Evolutionary conservation across 768 basidiomycete species (phyloP), one percentile per base, ranked within the genome.

Genomic region (Gloeopeniophorella convolvens): DNA sequence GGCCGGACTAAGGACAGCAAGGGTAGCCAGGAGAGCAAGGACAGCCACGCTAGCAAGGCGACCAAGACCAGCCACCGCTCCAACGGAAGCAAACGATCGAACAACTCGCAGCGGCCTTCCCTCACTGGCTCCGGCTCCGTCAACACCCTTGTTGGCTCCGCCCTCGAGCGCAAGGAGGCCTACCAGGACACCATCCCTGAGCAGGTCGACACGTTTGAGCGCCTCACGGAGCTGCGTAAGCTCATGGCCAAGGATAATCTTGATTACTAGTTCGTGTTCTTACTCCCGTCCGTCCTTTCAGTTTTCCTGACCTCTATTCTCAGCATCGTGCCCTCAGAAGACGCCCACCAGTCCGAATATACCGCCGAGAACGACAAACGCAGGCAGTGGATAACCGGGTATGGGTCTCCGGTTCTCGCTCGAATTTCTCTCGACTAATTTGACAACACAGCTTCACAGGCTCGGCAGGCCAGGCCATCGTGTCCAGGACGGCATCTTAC

Each of bases 281-380:
- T 21, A 1, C 23, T 18, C 27, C 18, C 31, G 5, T 31, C 45
- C 18, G 23, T 4, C 39, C 34, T 48, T 42, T 47, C 35, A 34
- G 47, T 31, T 57, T 39, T 47, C 12, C n/a, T 36, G 13, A n/a
- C 12, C 26, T 31, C 7, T 20, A 2, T 30, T 12, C 12, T 8
- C 46, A 91, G 88, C 59, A 65, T 89, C 56, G 65, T 91, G 40
- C 88, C 88, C 2, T 80, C 76, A 30, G 86, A 88, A 65, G 89
- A 92, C 61, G 83, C 87, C 5, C 89, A 92, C 62, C 78, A 79
- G 44, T 89, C 88, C 0, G 89, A 92, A 65, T 90, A 89, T 53
- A 83, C 89, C 21, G 78, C 86, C 15, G 64, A 74, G 6, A 78
- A 80, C 50, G 89, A 92, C 65, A 85, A 84, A 63, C 78, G 89